Evolutionary conservation across 176 grass and related monocot species (phyloP), one percentile per base, ranked within the genome.

Genomic region (Avena atlantica): DNA sequence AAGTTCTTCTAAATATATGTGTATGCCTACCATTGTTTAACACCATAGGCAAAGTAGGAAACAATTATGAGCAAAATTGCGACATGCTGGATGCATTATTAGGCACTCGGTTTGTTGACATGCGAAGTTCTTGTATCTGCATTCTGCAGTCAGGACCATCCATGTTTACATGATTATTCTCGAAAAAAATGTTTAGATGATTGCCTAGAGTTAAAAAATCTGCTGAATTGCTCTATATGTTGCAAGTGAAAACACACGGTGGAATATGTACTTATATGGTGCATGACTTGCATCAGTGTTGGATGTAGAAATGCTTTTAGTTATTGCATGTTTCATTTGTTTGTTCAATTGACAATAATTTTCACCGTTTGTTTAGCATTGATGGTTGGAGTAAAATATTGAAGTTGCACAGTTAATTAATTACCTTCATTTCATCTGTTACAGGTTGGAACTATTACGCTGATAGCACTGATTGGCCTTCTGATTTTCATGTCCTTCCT

Each of bases 401-500:
- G 3, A 56, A 80, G 67, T 58, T 65, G 15, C 50, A 23, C 3
- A 34, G 25, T 2, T 3, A 80, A 7, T 48, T 69, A 52, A 61
- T 37, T 40, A 14, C 51, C 56, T 29, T 76, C 13, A 81, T 59
- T 74, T 87, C 13, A 45, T 73, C 14, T 2, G 5, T 80, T 87
- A n/a, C 94, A 99, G 94, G 89, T 87, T 52, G 97, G 97, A 53
- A 90, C 94, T 9, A 90, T 94, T 77, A 90, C 83, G 0, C 89
- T 96, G 85, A 69, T 99, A 23, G 70, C 94, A 9, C 56, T 96
- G 77, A 96, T 90, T 45, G 96, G 93, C 29, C 83, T 94, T 12
- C 80, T 93, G 45, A 84, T 95, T 44, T 98, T 98, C 83, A 83
- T 94, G 92, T 91, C 89, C 78, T 90, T 96, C 76, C 87, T 98